Evolutionary conservation across 2,329 filamentous ascomycete genomes (phyloP), one percentile per base, ranked within the genome.

Genomic region (Clarireedia sp.): DNA sequence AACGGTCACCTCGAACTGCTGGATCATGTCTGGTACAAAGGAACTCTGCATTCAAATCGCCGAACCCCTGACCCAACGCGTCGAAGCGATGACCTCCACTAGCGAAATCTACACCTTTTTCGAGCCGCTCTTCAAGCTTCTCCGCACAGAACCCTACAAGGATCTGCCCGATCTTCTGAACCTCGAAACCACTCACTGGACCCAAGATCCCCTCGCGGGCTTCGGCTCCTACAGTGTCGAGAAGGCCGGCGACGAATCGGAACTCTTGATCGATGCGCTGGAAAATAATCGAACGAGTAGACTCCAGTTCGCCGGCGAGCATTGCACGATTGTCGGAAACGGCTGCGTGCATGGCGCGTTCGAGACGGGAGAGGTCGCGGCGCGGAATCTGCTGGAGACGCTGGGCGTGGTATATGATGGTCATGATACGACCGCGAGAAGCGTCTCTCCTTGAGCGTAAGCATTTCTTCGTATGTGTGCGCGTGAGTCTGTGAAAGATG

Each of bases 281-380:
- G 65, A 72, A 44, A 67, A 68, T 46, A 69, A 72, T 54, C 67
- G 69, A 49, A 57, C 51, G 17, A 70, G 65, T 38, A 63, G 69
- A 55, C 62, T 74, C 51, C 72, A 74, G 55, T 74, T 74, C 51
- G 72, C 72, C 1, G 72, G 72, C 36, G 69, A 71, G 59, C 69
- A 71, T 58, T 72, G 70, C 54, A 71, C 71, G 36, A 56, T 70
- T 59, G 66, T 68, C 26, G 72, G 68, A 17, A 74, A 74, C 60
- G 72, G 72, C 33, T 74, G 72, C 62, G 72, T 74, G 23, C 72
- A 74, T 60, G 72, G 72, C 21, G 72, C 72, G n/a, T 74, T 73
- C 57, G 70, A 70, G 51, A 72, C 71, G 16, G 72, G 72, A 36
- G 72, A 74, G 63, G 69, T 66, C 19, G 70, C 72, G 14, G 72